These are phyloP conservation scores for Pleomassaria siparia DNA, from an alignment of 2,329 filamentous ascomycete species.

Conservation along the genomic window DNA sequence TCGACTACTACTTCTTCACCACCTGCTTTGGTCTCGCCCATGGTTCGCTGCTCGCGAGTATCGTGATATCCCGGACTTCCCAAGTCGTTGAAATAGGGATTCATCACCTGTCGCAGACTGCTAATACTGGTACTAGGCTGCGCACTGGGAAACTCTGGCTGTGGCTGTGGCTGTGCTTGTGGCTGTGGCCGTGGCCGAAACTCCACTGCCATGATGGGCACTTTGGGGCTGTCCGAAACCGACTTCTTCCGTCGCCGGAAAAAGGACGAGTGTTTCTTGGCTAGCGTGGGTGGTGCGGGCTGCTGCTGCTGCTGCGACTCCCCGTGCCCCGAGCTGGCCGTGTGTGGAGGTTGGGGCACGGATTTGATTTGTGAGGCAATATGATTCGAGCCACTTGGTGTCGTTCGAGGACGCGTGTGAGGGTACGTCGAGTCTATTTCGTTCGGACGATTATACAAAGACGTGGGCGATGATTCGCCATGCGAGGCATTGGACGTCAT, in stretches of 20 bases:
- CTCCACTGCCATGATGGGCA: conserved; percentile 57
- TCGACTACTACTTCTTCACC: conserved; percentile 51
- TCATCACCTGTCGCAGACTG: conserved; percentile 84
- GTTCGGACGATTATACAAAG: conserved; percentile 21
- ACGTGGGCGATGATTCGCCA: conserved; percentile 19
- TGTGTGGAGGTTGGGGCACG: conserved; percentile 28
- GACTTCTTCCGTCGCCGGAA: conserved; percentile 95
- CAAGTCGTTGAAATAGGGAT: conserved; percentile 66
- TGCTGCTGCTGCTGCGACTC: conserved; percentile 28
- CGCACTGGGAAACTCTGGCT: conserved; percentile 29
- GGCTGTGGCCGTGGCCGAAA: conserved; percentile 34
- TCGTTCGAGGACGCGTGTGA: conserved; percentile 38
- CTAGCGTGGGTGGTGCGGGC: conserved; percentile 51
- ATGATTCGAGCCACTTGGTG: conserved; percentile 46
- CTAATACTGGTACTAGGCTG: conserved; percentile 61
- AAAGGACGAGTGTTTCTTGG: conserved; percentile 93
- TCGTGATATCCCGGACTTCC: conserved; percentile 28
- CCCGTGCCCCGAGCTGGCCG: conserved; percentile 22
- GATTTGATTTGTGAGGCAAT: conserved; percentile 54
- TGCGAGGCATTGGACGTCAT: conserved; percentile 18
- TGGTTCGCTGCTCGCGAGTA: conserved; percentile 27
- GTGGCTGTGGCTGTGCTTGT: too few relatives aligned
- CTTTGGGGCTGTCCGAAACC: conserved; percentile 65
- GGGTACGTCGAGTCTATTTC: conserved; percentile 36
- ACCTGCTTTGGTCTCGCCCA: conserved; percentile 24